Evolutionary conservation across 306 rosid species (phyloP).

Genomic region (Corylus heterophylla): DNA sequence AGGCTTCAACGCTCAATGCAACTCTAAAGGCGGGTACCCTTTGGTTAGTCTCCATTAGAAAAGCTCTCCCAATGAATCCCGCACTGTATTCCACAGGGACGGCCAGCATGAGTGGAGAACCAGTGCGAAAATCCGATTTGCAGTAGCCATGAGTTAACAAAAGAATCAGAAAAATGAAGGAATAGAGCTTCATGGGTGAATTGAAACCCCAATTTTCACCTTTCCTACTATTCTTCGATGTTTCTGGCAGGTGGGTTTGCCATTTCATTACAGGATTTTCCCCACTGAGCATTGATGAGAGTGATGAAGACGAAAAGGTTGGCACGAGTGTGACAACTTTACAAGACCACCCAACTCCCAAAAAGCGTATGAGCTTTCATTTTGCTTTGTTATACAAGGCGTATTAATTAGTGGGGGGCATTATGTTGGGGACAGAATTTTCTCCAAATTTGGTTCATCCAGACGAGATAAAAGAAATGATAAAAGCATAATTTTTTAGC

Average conservation of each 20-base stretch:
- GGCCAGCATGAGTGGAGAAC: slow-evolving; percentile 45
- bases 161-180: slow-evolving; percentile 39
- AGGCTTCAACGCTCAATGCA: slow-evolving; percentile 68
- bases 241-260: slow-evolving; percentile 39
- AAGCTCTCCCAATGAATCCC: slow-evolving; percentile 68
- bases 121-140: slow-evolving; percentile 47
- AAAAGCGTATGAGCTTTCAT: slow-evolving; percentile 51
- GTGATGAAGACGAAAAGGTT: slow-evolving; percentile 36
- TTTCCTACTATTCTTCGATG: slow-evolving; percentile 18
- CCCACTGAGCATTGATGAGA: slow-evolving; percentile 39
- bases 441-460: too few relatives aligned
- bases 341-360: slow-evolving; percentile 49
- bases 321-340: slow-evolving; percentile 42
- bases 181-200: slow-evolving; percentile 53
- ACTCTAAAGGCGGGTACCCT: slow-evolving; percentile 57
- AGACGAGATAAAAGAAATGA: too few relatives aligned
- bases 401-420: slow-evolving; percentile 42
- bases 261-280: slow-evolving; percentile 27
- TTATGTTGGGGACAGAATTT: slow-evolving; percentile 2
- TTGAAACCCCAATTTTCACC: slow-evolving; percentile 7
- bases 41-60: slow-evolving; percentile 45
- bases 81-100: slow-evolving; percentile 53
- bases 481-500: too few relatives aligned
- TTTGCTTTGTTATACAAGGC: slow-evolving; percentile 29
- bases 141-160: slow-evolving; percentile 39